These are phyloP conservation scores for Nicotiana attenuata DNA, from an alignment of 257 asterid species.

Conservation along the genomic window DNA sequence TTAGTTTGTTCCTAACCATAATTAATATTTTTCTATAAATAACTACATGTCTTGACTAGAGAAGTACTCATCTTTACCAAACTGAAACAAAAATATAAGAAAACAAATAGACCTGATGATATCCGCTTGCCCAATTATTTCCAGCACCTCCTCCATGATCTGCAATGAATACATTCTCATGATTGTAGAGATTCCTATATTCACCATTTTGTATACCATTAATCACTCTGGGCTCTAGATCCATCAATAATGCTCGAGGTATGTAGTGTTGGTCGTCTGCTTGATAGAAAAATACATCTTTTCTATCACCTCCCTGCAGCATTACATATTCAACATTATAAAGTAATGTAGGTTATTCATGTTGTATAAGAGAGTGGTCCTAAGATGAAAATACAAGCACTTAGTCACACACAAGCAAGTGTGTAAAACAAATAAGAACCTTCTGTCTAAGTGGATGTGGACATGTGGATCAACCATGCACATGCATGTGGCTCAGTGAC, in stretches of 20 bases:
- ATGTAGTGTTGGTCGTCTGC: constrained; percentile 98
- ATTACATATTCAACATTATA: constrained; percentile 4
- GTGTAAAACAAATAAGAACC: neutral
- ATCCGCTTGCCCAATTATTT: constrained; percentile 99
- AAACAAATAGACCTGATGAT: constrained; percentile 69
- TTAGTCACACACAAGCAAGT: neutral
- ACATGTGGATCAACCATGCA: neutral
- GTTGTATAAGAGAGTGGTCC: neutral
- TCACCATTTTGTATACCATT: constrained; percentile 96
- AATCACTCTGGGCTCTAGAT: constrained; percentile 97
- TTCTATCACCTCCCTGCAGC: constrained; percentile 92
- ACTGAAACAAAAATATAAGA: neutral
- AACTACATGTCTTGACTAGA: neutral
- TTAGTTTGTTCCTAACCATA: neutral
- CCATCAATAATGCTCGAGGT: constrained; percentile 96
- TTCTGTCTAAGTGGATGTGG: neutral
- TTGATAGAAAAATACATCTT: constrained; percentile 98
- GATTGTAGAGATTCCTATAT: constrained; percentile 92
- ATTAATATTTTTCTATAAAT: neutral
- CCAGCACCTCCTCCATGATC: constrained; percentile 99
- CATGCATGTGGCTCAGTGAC: neutral
- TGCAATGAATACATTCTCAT: constrained; percentile 85
- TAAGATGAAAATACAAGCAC: neutral
- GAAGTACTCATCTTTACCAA: neutral
- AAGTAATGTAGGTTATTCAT: neutral